Evolutionary conservation across 2,329 filamentous ascomycete genomes (phyloP), one percentile per base, ranked within the genome.

Genomic region (Chaetothyriales sp.): DNA sequence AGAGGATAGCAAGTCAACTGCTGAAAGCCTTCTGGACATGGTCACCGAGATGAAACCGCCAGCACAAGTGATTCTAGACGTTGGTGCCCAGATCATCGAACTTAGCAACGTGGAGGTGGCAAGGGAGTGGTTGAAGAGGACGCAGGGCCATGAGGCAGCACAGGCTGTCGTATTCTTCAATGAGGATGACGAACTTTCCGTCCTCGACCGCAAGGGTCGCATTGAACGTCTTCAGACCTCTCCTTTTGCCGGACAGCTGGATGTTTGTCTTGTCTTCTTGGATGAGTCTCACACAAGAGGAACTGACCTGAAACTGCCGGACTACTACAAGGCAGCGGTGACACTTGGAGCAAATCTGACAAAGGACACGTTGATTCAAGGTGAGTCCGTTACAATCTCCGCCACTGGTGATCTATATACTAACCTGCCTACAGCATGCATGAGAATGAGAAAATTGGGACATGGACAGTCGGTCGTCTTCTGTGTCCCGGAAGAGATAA

Each of bases 241-340:
- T 0, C 72, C 80, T 0, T 86, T 77, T 57, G 64, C 67, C 0
- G 67, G 70, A 0, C 73, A 79, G 5, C 63, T 83, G 0, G 76
- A 78, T 5, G 57, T 57, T 0, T 87, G 83, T 49, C 62, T 85
- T 0, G 70, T 87, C 0, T 88, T 80, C 49, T 68, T 89, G 0
- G 83, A 88, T 47, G 78, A 88, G 51, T 73, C 76, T 0, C 83
- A 88, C 54, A 85, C 83, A 0, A 65, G 83, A 53, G 83, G 84
- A 0, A 86, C 75, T 0, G 83, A 89, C 55, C 60, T 88, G 0
- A 76, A 74, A 32, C 63, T 86, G 0, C 83, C 81, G 0, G 51
- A 51, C 0, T 3, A 73, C 10, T 81, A 80, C 55, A 68, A 77
- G 0, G 84, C 83, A 0, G 79, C 78, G 0, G 78, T 88, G 0